Evolutionary conservation across 257 asterid genomes (phyloP).

Genomic region (Nicotiana obtusifolia): DNA sequence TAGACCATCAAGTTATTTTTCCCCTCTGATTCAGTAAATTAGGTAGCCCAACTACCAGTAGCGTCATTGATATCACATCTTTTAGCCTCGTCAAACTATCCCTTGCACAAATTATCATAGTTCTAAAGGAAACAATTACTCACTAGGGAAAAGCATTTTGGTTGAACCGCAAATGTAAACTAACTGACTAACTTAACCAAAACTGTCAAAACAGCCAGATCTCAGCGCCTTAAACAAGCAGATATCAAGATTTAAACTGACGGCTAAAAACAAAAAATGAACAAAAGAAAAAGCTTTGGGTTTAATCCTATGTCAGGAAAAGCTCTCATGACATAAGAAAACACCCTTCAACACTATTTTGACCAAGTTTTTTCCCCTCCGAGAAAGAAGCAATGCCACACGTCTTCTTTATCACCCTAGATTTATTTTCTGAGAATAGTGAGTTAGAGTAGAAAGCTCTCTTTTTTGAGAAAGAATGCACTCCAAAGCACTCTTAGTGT

Average conservation of each 20-base stretch:
- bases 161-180: not conserved
- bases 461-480: no score
- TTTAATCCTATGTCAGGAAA: not conserved
- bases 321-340: not conserved
- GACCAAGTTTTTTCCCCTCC: not conserved
- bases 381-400: not conserved
- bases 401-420: not conserved
- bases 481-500: no score
- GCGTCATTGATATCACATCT: not conserved
- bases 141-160: not conserved
- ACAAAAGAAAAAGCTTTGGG: not conserved
- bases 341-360: not conserved
- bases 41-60: not conserved
- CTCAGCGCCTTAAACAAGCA: not conserved
- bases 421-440: not conserved
- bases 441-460: not conserved
- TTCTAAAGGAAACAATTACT: not conserved
- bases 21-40: not conserved
- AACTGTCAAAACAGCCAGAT: not conserved
- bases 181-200: not conserved
- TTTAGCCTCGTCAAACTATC: not conserved
- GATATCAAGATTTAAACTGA: not conserved
- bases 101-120: not conserved
- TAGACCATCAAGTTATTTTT: not conserved
- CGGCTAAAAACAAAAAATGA: not conserved